Evolutionary conservation across 495 filamentous ascomycete genomes (phyloP).

Genomic region (Tuber borchii): DNA sequence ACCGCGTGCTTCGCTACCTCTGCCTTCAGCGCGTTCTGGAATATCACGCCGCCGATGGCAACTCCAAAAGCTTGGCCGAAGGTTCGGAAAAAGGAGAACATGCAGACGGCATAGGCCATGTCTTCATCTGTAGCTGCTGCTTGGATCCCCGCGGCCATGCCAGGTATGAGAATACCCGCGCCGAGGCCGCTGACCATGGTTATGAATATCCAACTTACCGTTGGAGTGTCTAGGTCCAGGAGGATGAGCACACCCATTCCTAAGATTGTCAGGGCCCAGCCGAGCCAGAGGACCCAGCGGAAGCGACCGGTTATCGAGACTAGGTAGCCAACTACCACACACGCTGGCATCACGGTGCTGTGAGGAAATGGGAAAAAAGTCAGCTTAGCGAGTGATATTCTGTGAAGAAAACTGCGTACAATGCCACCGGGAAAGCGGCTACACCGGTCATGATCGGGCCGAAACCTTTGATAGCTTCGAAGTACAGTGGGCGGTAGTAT

Average conservation of each 20-base stretch:
- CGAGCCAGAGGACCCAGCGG: conserved; percentile 52
- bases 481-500: conserved; percentile 65
- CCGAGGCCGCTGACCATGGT: conserved; percentile 51
- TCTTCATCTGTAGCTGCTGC: conserved; percentile 46
- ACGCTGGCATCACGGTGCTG: conserved; percentile 46
- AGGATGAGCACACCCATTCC: conserved; percentile 51
- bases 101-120: conserved; percentile 54
- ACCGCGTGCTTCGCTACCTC: conserved; percentile 47
- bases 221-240: conserved; percentile 47
- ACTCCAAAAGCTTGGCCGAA: conserved; percentile 51
- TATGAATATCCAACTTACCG: conserved; percentile 50
- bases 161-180: conserved; percentile 52
- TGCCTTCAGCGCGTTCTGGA: conserved; percentile 54
- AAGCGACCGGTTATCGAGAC: conserved; percentile 48
- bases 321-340: conserved; percentile 49
- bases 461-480: conserved; percentile 56
- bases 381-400: neutral
- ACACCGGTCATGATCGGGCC: conserved; percentile 55
- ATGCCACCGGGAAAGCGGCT: conserved; percentile 55
- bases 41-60: conserved; percentile 53
- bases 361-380: neutral
- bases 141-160: conserved; percentile 50
- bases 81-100: conserved; percentile 55
- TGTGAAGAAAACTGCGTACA: conserved; percentile 19
- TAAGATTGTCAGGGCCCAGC: conserved; percentile 49